A percentile compares a stretch with the other conserved stretches of the same genome.
Evolutionary conservation across 2,329 filamentous ascomycete genomes (phyloP).

Genomic region (Elsinoe batatas): DNA sequence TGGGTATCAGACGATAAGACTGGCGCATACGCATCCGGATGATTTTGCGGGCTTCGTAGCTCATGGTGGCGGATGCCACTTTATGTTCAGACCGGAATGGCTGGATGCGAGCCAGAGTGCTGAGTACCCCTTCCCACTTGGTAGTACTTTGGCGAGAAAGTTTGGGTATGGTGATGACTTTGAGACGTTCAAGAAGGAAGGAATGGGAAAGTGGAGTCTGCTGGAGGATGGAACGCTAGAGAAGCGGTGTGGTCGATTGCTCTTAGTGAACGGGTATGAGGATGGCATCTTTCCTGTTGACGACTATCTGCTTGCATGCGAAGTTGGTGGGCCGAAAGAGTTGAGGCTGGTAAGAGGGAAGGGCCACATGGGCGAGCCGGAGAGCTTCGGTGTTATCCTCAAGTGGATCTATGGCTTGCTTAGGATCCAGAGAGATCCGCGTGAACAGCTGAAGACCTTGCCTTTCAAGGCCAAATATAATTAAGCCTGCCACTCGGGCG

Average conservation of each 20-base stretch:
- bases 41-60: constrained; percentile 43
- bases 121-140: constrained; percentile 51
- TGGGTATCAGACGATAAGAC: constrained; percentile 48
- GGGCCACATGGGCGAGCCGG: constrained; percentile 45
- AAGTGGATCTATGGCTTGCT: constrained; percentile 42
- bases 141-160: constrained; percentile 42
- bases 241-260: constrained; percentile 38
- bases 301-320: constrained; percentile 46
- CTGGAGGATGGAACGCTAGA: constrained; percentile 47
- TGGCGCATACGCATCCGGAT: constrained; percentile 48
- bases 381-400: constrained; percentile 39
- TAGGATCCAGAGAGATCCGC: constrained; percentile 33
- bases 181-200: constrained; percentile 40
- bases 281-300: constrained; percentile 56
- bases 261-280: constrained; percentile 49
- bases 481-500: neutral
- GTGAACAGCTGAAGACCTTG: constrained; percentile 37
- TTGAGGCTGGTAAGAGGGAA: constrained; percentile 35
- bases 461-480: constrained; percentile 38
- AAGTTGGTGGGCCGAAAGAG: constrained; percentile 45
- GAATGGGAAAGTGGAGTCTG: constrained; percentile 42
- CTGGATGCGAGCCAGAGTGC: constrained; percentile 45
- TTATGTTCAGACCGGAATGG: constrained; percentile 49
- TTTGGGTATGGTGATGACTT: constrained; percentile 34
- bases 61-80: constrained; percentile 47